Evolutionary conservation across 2,329 filamentous ascomycete genomes (phyloP), one percentile per base, ranked within the genome.

Genomic region (Beauveria medogensis): DNA sequence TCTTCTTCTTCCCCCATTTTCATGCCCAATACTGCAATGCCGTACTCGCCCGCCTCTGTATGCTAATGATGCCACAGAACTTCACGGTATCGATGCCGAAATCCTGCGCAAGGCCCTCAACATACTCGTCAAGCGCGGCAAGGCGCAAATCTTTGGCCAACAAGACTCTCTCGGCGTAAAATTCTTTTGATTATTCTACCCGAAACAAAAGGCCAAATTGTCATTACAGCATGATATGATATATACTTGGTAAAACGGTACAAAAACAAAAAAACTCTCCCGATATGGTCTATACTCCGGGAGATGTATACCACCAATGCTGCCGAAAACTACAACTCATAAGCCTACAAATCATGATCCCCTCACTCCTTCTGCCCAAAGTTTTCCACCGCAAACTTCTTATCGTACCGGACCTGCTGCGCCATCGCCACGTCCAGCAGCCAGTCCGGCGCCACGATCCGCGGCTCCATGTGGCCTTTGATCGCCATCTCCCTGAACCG

Each of bases 121-220:
- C 63, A 80, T 94, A 55, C 80, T 97, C 54, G 92, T 96, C 41
- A 96, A 95, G 80, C 84, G 88, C 64, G 92, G 92, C 67, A 96
- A 90, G 76, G 93, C 92, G 16, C 93, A 97, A 74, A 86, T 97
- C 28, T 97, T 99, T 76, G 93, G 93, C 40, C 84, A 85, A 59
- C 92, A 93, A 69, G 91, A 93, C 71, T 89, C 90, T 63, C 85
- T 90, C 69, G 94, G 94, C 69, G 91, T 97, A 65, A 99, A 99
- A 78, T 97, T 99, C 78, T 97, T 97, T 72, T 97, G 78, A 87
- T 41, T 43, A 20, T 37, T 30, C 8, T 46, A n/a, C 14, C 8
- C 16, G 3, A 16, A 43, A 26, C 16, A 56, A 46, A 20, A n/a
- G 28, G 2, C 10, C 18, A n/a, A 14, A 55, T 50, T 12, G 50